These are phyloP conservation scores for Gonapodya sp. DNA, from an alignment of 192 early-diverging fungal species.

Conservation along the genomic window DNA sequence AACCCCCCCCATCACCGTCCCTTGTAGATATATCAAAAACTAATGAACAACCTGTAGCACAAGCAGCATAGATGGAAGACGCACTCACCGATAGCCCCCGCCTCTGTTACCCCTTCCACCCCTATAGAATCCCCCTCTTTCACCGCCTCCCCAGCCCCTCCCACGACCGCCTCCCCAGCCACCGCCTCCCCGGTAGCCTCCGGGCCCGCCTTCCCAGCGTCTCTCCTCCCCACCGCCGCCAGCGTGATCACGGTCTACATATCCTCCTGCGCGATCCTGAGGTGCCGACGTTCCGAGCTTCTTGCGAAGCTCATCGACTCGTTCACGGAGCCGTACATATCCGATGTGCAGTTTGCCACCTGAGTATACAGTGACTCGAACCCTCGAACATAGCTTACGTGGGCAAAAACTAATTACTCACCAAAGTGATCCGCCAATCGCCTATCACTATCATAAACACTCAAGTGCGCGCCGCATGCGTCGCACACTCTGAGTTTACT, in stretches of 20 bases:
- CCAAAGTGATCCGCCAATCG: conserved; percentile 41
- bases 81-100: background rate
- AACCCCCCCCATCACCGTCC: background rate
- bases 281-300: background rate
- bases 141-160: background rate
- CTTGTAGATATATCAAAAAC: background rate
- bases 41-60: no score
- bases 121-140: background rate
- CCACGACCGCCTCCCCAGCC: background rate
- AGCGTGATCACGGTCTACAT: background rate
- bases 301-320: conserved; percentile 31
- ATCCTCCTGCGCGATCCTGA: background rate
- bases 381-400: background rate
- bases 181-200: background rate
- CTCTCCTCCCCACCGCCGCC: background rate
- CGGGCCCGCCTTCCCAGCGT: background rate
- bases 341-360: conserved; percentile 39
- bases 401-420: conserved; percentile 26
- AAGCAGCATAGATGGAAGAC: background rate
- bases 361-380: background rate
- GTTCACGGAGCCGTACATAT: conserved; percentile 37
- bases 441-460: conserved; percentile 38
- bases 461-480: conserved; percentile 40
- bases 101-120: background rate
- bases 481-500: conserved; percentile 48